Evolutionary conservation across 2,329 filamentous ascomycete species (phyloP).

Genomic region (Botrytis paeoniae): DNA sequence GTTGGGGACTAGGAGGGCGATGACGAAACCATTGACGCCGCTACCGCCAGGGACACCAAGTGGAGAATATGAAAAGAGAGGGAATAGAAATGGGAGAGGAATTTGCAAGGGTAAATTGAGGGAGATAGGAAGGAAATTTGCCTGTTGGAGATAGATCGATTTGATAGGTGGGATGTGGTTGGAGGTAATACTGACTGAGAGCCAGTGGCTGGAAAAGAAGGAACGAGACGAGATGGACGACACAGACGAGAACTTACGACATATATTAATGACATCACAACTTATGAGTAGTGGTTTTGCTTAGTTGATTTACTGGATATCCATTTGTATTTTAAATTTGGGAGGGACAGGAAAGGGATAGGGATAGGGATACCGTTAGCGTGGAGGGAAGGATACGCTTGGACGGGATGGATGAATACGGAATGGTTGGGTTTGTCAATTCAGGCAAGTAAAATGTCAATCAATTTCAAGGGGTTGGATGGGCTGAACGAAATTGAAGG

Average conservation of each 20-base stretch:
- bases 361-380: not conserved
- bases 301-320: slow-evolving; percentile 1
- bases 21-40: slow-evolving; percentile 13
- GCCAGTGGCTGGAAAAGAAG: not conserved
- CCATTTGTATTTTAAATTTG: not conserved
- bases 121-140: slow-evolving; percentile 20
- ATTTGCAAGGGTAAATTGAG: not conserved
- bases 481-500: not conserved
- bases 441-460: not conserved
- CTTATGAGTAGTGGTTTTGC: not conserved
- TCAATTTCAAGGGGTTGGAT: not conserved
- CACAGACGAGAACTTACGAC: not conserved
- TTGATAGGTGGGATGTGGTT: not conserved
- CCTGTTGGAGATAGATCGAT: slow-evolving; percentile 23
- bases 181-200: not conserved
- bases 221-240: not conserved
- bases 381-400: not conserved
- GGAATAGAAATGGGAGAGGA: not conserved
- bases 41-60: not conserved
- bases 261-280: slow-evolving; percentile 5
- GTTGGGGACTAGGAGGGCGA: slow-evolving; percentile 4
- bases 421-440: not conserved
- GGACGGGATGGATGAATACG: not conserved
- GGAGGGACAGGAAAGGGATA: not conserved
- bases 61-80: not conserved